A percentile compares a stretch with the other conserved stretches of the same genome.
Conservation (phyloP, 768 basidiomycete genomes). For the Termitomyces sp. region DNA sequence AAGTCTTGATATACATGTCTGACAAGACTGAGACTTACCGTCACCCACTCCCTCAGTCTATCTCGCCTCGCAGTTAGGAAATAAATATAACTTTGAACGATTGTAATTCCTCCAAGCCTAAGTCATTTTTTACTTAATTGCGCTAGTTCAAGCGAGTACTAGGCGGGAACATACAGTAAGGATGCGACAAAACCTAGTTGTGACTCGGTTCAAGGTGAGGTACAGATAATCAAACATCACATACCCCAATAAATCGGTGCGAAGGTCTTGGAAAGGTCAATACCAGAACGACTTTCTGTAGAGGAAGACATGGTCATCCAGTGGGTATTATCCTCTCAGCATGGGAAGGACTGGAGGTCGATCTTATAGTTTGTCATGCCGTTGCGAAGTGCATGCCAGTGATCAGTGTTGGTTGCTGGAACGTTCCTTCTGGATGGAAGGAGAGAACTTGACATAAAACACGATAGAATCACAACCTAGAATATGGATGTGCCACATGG, state of each 20-base stretch:
- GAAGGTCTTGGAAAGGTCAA: constrained; percentile 18
- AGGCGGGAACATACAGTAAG: constrained; percentile 16
- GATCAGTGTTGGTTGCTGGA: not conserved
- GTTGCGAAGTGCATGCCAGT: not conserved
- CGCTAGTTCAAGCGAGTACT: not conserved
- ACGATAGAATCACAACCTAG: too few relatives aligned
- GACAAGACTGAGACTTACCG: constrained; percentile 15
- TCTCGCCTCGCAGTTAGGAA: constrained; percentile 20
- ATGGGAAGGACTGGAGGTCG: too few relatives aligned
- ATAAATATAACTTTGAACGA: constrained; percentile 35
- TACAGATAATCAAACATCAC: not conserved
- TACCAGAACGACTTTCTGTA: not conserved
- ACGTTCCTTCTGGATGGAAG: too few relatives aligned
- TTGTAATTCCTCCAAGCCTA: constrained; percentile 32
- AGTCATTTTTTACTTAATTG: not conserved
- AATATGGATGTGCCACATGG: too few relatives aligned
- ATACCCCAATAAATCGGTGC: constrained; percentile 27
- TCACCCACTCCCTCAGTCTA: constrained; percentile 16
- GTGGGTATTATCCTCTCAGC: not conserved
- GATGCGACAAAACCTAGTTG: constrained; percentile 23
- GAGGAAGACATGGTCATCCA: not conserved
- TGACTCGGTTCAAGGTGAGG: not conserved
- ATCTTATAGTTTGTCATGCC: not conserved
- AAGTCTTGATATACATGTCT: not conserved
- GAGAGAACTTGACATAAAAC: too few relatives aligned